Base-by-base conservation (phyloP, 2,329 filamentous ascomycete species). In the Trichophaea hybrida region DNA sequence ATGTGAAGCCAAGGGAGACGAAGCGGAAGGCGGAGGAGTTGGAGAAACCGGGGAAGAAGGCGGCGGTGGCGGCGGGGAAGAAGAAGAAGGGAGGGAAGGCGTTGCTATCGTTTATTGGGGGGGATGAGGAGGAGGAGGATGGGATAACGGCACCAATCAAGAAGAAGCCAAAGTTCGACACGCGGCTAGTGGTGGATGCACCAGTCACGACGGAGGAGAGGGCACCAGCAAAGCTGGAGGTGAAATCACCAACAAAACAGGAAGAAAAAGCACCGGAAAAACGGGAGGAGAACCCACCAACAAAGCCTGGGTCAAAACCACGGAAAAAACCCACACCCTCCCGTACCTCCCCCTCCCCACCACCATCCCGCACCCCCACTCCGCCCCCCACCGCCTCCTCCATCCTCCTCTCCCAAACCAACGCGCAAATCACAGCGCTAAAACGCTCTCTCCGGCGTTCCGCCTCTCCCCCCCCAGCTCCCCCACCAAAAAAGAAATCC, bases 121-220 rank as follows among this genome's bases (percentile, higher is more conserved):
- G n/a, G 0, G 84, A 86, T 37, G 82, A 83, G 4, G 86, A 85
- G 58, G 75, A 75, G 17, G 76, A 72, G 6, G 82, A 78, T 1
- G 76, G 70, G 2, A 80, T 78, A 6, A 74, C 75, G 2, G 73
- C 76, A 34, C 83, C 83, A 0, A 74, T 85, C 1, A 69, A 81
- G 31, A 90, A 90, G 71, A 90, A 88, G 71, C 76, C 81, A 31
- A 91, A 89, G 70, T 90, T 86, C 67, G 87, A 91, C 68, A 82
- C 84, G 1, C 80, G 86, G 65, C 80, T 91, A 54, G 83, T 88
- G 15, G 81, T 80, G 71, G 78, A 80, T 37, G 72, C 58, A 72
- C 71, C 8, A 51, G 46, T 31, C 40, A 34, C 31, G 50, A 17
- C n/a, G 43, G 55, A 46, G 53, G 61, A 2, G 53, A 46, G 6